Conservation (phyloP, 2,329 filamentous ascomycete genomes). For the Microdochium bolleyi region DNA sequence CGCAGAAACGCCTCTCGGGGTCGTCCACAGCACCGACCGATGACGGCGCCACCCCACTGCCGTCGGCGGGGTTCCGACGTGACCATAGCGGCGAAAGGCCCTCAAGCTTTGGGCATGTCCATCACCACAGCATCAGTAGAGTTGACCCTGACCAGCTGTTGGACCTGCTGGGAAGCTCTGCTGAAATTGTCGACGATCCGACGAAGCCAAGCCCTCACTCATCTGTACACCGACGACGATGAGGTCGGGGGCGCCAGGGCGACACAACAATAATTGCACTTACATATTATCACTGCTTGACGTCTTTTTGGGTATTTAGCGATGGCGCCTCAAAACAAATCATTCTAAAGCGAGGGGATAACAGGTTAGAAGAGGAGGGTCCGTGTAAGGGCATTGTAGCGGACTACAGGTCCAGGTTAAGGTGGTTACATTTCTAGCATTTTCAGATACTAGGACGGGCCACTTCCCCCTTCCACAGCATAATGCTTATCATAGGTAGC, state of each 20-base stretch:
- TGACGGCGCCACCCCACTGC: conserved; percentile 29
- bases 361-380: too few relatives aligned
- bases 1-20: conserved; percentile 41
- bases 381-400: too few relatives aligned
- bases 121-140: conserved; percentile 47
- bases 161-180: conserved; percentile 43
- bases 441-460: too few relatives aligned
- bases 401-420: too few relatives aligned
- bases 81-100: conserved; percentile 35
- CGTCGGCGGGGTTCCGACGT: conserved; percentile 17
- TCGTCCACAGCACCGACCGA: conserved; percentile 42
- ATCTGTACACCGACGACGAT: conserved; percentile 4
- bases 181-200: conserved; percentile 45
- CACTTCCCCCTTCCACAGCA: too few relatives aligned
- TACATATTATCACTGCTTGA: too few relatives aligned
- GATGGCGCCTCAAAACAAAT: too few relatives aligned
- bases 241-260: too few relatives aligned
- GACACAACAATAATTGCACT: not conserved
- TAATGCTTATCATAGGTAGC: too few relatives aligned
- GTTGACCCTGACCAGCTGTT: conserved; percentile 40
- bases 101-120: conserved; percentile 47
- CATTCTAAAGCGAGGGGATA: too few relatives aligned
- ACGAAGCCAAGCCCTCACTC: conserved; percentile 17
- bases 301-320: too few relatives aligned
- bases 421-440: too few relatives aligned